Evolutionary conservation across 352 stramenopile species (phyloP), one percentile per base, ranked within the genome.

Genomic region (Heterotrichella gracilis): DNA sequence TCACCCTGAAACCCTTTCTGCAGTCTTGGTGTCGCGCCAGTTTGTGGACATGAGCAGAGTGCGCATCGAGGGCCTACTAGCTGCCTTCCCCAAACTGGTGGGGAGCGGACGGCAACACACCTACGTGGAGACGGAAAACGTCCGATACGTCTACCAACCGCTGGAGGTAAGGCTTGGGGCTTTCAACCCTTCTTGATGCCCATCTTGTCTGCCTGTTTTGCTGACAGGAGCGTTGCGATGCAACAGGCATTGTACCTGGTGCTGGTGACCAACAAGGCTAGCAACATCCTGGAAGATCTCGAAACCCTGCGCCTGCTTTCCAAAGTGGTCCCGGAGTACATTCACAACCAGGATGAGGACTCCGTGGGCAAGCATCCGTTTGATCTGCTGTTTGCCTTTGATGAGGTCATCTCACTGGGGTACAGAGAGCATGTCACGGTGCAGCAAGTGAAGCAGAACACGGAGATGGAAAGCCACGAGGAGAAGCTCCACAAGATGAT

Each of bases 21-120:
- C n/a, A 73, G 75, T 82, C 2, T 74, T 98, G 39, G 81, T 98
- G 24, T 89, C 89, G 40, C 83, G 92, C 32, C 92, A 98, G 79
- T 98, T 96, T 80, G 89, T 97, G 25, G 92, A 98, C 78, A 97
- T 98, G 82, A 95, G 88, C 72, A 85, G 92, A 25, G 92, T 98
- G 69, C 86, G 92, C 53, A 82, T 98, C 23, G 92, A 98, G 82
- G 92, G 90, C 40, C 79, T 97, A 19, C 76, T 98, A 39, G 91
- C 92, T 19, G 92, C 92, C 4, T 98, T 98, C 75, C 92, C 92
- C 0, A 98, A 98, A 79, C 81, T 98, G 19, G 79, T 96, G 71
- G 92, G 88, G 17, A 88, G 82, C 68, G 84, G 85, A 32, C 78
- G 78, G 70, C 88, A 97, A 77, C 92, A 98, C 80, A 97, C 90